A percentile compares a stretch with the other conserved stretches of the same genome.
Evolutionary conservation across 352 stramenopile genomes (phyloP).

Genomic region (Globisporangium takayamanum): DNA sequence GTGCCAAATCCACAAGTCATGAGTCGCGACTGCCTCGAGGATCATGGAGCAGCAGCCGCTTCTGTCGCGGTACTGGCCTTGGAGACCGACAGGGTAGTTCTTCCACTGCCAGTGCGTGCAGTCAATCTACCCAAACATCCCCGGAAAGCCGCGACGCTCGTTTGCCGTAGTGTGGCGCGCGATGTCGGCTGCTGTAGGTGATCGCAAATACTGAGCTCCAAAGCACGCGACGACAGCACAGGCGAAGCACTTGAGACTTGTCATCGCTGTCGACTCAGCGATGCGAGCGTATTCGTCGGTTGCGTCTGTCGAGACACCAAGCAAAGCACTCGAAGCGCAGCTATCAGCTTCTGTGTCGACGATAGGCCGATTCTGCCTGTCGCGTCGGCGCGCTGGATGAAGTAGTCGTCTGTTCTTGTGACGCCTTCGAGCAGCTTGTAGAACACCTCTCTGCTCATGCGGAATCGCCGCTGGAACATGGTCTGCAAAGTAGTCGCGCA

Average conservation of each 20-base stretch:
- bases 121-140: constrained; percentile 22
- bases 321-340: constrained; percentile 12
- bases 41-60: background rate
- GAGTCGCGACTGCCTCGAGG: constrained; percentile 14
- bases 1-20: constrained; percentile 22
- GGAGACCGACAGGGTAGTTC: constrained; percentile 15
- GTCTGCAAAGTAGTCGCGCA: constrained; percentile 7
- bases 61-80: constrained; percentile 14
- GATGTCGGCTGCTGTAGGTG: constrained; percentile 14
- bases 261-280: constrained; percentile 9
- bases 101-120: constrained; percentile 25
- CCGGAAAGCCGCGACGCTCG: constrained; percentile 11
- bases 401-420: constrained; percentile 4
- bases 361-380: constrained; percentile 7
- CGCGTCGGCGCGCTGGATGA: constrained; percentile 8
- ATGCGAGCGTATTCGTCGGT: constrained; percentile 13
- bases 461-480: constrained; percentile 7
- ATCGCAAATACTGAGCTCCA: constrained; percentile 12
- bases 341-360: constrained; percentile 15
- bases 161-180: constrained; percentile 1
- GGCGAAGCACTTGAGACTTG: constrained; percentile 9
- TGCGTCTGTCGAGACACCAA: constrained; percentile 9
- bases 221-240: constrained; percentile 8
- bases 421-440: constrained; percentile 2
- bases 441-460: constrained; percentile 1